These are phyloP conservation scores for Elsinoe arachidis DNA, from an alignment of 2,329 filamentous ascomycete genomes.

Conservation along the genomic window DNA sequence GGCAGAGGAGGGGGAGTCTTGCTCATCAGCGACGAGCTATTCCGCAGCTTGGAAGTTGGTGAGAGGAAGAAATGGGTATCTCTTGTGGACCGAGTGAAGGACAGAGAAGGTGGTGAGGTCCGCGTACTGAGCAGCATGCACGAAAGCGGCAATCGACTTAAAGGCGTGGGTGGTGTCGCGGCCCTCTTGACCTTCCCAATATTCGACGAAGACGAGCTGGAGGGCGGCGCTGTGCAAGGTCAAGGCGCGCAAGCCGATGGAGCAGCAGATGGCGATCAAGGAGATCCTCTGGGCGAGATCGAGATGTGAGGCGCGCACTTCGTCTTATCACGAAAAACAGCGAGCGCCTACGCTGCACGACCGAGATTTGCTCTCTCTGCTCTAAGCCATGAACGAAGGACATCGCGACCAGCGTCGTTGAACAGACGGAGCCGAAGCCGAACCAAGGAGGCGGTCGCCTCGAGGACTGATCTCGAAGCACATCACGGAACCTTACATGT, in stretches of 20 bases:
- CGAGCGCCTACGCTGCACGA: neutral
- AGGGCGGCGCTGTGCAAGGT: conserved; percentile 27
- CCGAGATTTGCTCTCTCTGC: neutral
- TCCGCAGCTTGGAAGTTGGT: conserved; percentile 70
- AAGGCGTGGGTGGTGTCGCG: conserved; percentile 77
- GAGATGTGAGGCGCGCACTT: neutral
- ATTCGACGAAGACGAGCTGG: conserved; percentile 58
- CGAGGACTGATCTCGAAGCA: too few relatives aligned
- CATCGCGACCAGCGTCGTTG: too few relatives aligned
- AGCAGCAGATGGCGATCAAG: neutral
- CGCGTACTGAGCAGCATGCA: conserved; percentile 86
- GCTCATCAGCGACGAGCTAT: conserved; percentile 78
- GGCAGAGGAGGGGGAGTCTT: conserved; percentile 77
- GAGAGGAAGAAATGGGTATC: conserved; percentile 72
- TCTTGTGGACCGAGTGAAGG: conserved; percentile 80
- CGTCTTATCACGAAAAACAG: too few relatives aligned
- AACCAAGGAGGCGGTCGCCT: too few relatives aligned
- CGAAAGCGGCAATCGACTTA: conserved; percentile 80
- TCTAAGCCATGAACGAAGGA: too few relatives aligned
- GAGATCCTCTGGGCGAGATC: conserved; percentile 7
- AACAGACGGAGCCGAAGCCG: too few relatives aligned
- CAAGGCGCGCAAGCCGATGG: neutral
- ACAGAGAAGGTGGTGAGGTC: conserved; percentile 72
- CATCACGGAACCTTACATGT: too few relatives aligned
- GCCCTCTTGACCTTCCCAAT: conserved; percentile 87